Percentiles rank a stretch among this genome's conserved stretches.
Evolutionary conservation across 108 stramenopile species (phyloP).

Genomic region (Bacterosira constricta): DNA sequence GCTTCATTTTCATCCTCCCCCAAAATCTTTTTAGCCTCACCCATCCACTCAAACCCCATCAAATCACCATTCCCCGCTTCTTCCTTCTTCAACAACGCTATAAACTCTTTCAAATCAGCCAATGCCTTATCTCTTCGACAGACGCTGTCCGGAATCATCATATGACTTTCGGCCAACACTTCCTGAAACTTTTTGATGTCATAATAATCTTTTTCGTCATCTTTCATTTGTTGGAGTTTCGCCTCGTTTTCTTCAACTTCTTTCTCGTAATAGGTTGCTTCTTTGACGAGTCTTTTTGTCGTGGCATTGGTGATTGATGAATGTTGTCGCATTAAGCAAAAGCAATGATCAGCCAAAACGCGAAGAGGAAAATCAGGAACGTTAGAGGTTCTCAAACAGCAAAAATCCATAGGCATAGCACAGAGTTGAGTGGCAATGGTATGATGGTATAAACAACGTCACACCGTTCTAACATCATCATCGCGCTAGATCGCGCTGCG

Average conservation of each 20-base stretch:
- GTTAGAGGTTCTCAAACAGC: too few species aligned
- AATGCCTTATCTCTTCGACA: conserved; percentile 59
- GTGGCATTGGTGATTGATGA: neutral
- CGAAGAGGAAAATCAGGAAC: neutral
- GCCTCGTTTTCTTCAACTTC: conserved; percentile 77
- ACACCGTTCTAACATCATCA: neutral
- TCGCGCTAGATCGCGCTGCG: neutral
- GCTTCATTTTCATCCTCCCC: conserved; percentile 1
- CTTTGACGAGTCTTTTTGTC: conserved; percentile 63
- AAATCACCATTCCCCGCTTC: conserved; percentile 16
- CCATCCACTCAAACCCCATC: conserved; percentile 39
- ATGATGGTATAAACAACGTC: neutral
- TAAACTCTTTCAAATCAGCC: conserved; percentile 61
- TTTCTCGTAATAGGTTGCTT: conserved; percentile 71
- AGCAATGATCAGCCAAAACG: neutral
- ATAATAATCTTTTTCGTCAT: conserved; percentile 63
- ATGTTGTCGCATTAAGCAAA: neutral
- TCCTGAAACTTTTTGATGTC: conserved; percentile 88
- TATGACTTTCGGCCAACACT: conserved; percentile 77
- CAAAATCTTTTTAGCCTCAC: conserved; percentile 42
- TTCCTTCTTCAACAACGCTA: conserved; percentile 34
- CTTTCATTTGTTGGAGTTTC: conserved; percentile 74
- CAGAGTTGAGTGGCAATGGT: neutral
- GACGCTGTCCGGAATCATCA: conserved; percentile 86
- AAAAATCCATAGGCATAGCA: neutral